A percentile compares a stretch with the other conserved stretches of the same genome.
Evolutionary conservation across 345 rosid genomes (phyloP).

Genomic region (Lepidium didymum): DNA sequence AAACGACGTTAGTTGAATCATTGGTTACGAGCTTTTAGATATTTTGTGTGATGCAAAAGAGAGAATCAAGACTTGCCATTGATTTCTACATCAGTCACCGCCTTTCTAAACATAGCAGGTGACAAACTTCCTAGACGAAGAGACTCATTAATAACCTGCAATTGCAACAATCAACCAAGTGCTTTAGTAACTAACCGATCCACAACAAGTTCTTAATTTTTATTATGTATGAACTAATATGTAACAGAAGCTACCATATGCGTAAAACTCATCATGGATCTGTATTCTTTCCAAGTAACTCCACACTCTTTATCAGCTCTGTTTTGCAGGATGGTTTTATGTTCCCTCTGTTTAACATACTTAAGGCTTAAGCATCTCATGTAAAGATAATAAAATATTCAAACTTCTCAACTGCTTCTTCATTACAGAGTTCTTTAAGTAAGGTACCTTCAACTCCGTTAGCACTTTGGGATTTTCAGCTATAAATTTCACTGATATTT

Average conservation of each 20-base stretch:
- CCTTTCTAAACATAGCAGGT: conserved; percentile 37
- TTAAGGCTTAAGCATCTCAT: neutral
- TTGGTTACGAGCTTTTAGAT: neutral
- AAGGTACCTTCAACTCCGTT: conserved; percentile 15
- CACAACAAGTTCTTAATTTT: neutral
- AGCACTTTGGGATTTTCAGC: conserved; percentile 27
- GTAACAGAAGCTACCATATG: conserved; percentile 18
- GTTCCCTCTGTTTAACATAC: conserved; percentile 32
- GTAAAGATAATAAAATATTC: neutral
- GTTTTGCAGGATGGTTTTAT: conserved; percentile 25
- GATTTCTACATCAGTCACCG: conserved; percentile 26
- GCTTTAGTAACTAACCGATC: neutral
- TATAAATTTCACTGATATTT: conserved; percentile 25
- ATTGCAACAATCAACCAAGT: neutral
- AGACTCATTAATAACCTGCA: conserved; percentile 42
- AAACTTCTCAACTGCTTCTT: neutral
- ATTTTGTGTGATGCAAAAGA: neutral
- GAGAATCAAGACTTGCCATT: conserved; percentile 19
- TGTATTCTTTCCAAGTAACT: conserved; percentile 30
- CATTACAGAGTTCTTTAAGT: neutral
- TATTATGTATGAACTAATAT: neutral
- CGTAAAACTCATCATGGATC: conserved; percentile 31
- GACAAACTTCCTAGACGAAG: conserved; percentile 35
- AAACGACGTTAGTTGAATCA: neutral
- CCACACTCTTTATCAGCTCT: conserved; percentile 6